Evolutionary conservation across 169 alveolate genomes (phyloP), one percentile per base, ranked within the genome.

Genomic region (Eimeria necatrix): DNA sequence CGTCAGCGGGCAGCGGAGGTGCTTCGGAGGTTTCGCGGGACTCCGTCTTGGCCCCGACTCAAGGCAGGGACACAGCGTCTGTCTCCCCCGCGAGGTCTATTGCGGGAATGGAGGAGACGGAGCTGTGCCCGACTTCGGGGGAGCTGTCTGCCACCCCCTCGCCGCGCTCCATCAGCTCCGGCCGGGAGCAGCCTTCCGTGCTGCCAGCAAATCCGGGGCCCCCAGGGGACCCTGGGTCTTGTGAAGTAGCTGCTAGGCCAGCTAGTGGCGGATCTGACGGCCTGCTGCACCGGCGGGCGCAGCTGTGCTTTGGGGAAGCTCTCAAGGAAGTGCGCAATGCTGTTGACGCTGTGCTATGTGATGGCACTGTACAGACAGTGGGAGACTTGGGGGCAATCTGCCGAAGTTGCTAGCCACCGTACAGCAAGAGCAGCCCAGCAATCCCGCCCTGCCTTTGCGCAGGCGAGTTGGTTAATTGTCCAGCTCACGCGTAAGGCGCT

Each of bases 261-360:
- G 16, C 56, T 6, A 52, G 22, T 4, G 83, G 41, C 26, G 83
- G 41, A 52, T 10, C 83, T n/a, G 83, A 71, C 83, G 41, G 14
- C n/a, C 74, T 49, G 49, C 74, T 81, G 74, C 90, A 81, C 74
- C 52, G 90, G 22, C 90, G 90, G 10, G 90, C 90, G 70, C 90
- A 81, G 52, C 90, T 81, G 52, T 81, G 90, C 73, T 81, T 81
- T 53, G 90, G 90, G 70, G 90, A 81, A 18, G 90, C 90, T 32
- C 53, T 81, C 4, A 81, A 81, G 22, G 90, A 81, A 26, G 90
- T 81, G 14, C 60, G 90, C 41, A 81, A n/a, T 52, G 90, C 90
- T 16, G 90, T 81, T 16, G 90, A 81, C 74, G 70, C 90, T 2
- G 90, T 81, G 22, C 74, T 81, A 7, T 81, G 53, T 24, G 73